Evolutionary conservation across 768 basidiomycete genomes (phyloP), one percentile per base, ranked within the genome.

Genomic region (Hygrophorus pudorinus): DNA sequence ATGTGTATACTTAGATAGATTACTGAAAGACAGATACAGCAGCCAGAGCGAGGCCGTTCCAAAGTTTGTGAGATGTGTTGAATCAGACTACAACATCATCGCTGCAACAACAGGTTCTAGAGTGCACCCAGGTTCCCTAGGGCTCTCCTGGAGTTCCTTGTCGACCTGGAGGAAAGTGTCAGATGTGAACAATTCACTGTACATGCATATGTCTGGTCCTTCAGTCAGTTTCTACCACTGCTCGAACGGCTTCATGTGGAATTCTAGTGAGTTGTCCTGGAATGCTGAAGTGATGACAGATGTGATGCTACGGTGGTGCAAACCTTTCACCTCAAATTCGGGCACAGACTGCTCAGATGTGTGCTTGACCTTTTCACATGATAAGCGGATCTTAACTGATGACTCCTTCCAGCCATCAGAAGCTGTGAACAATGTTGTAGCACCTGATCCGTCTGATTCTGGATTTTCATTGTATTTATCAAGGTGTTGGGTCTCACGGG

Each of bases 21-120:
- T 60, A 0, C 64, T 64, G 44, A 65, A 59, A 17, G 44, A 58
- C 3, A 61, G 31, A 38, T 68, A 69, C 1, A 63, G 20, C 0
- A 64, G 67, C 66, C 62, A 68, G 1, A 58, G 47, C 7, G 51
- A 50, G 1, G 60, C 51, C n/a, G 41, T 56, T 2, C 60, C 61
- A 38, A 63, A 61, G 8, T 41, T 48, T 2, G 61, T 46, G 8
- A 62, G 54, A 34, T 60, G 58, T 0, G 59, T 64, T 2, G 53
- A 48, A 39, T 64, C 61, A 2, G 59, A 63, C 40, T 52, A 59
- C 5, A 58, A 41, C 58, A 59, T 60, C 0, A 59, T 3, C 0
- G 49, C 45, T 5, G 48, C 35, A 37, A 59, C 39, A 12, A 51
- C 48, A 0, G 18, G 20, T 16, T 48, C 50, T 1, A 53, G 45